A percentile compares a stretch with the other conserved stretches of the same genome.
Conservation (phyloP, 352 stramenopile genomes). For the Elongisporangium senticosum region DNA sequence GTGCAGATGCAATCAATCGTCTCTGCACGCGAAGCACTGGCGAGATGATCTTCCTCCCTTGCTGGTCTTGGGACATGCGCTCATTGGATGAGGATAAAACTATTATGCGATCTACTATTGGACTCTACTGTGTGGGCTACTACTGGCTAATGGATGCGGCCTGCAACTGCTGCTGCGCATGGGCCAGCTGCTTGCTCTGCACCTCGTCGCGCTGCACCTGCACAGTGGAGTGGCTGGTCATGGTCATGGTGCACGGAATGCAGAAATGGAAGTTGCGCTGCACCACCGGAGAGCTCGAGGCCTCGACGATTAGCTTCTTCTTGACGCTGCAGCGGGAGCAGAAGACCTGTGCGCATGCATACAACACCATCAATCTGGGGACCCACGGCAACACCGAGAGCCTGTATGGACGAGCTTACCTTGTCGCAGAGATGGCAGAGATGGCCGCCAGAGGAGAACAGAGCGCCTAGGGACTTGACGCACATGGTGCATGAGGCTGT, state of each 20-base stretch:
- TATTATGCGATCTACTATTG: not conserved
- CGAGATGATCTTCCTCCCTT: too few species aligned
- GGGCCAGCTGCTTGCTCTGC: conserved; percentile 6
- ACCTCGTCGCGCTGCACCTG: conserved; percentile 31
- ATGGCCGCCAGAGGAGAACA: conserved; percentile 13
- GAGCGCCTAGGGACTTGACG: conserved; percentile 11
- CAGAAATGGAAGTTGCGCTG: conserved; percentile 26
- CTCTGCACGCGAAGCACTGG: too few species aligned
- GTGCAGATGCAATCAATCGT: not conserved
- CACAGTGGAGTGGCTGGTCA: conserved; percentile 16
- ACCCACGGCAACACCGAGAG: conserved; percentile 1
- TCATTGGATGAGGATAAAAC: not conserved
- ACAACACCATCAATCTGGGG: conserved; percentile 9
- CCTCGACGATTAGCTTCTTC: conserved; percentile 21
- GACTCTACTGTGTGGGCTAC: not conserved
- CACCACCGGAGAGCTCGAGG: conserved; percentile 11
- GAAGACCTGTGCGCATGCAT: conserved; percentile 11
- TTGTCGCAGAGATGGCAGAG: conserved; percentile 19
- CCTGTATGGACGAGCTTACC: conserved; percentile 7
- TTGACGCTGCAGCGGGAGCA: conserved; percentile 19
- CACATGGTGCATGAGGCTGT: conserved; percentile 7
- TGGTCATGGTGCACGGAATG: conserved; percentile 27
- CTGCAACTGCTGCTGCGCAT: not conserved
- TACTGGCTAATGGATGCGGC: not conserved
- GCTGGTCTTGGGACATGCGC: not conserved